phyloP scores from a whole-genome alignment of 495 filamentous ascomycete species.

The Aspergillus olivimuriae region DNA sequence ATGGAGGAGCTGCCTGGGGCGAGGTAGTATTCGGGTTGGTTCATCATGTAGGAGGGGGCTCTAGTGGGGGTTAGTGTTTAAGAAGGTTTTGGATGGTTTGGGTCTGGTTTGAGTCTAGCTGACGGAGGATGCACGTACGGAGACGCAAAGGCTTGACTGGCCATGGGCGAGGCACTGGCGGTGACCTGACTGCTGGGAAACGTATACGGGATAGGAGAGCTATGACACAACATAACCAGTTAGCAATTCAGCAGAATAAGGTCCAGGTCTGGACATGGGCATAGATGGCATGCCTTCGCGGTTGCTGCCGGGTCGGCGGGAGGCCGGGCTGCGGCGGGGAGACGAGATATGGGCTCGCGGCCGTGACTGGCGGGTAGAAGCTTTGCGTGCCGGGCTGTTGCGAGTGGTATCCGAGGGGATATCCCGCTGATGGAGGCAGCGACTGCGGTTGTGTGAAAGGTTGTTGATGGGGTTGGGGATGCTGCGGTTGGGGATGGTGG shows the following conservation, averaged over 20 bases:
- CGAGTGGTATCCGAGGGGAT: constrained; percentile 13
- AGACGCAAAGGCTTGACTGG: constrained; percentile 14
- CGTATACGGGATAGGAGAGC: constrained; percentile 17
- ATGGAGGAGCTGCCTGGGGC: too few relatives aligned
- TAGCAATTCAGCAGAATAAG: background rate
- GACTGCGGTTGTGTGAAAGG: constrained; percentile 15
- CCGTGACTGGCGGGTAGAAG: constrained; percentile 14
- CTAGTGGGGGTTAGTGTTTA: constrained; percentile 8
- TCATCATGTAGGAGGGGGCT: constrained; percentile 19
- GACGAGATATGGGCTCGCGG: constrained; percentile 19
- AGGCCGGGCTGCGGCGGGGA: constrained; percentile 9
- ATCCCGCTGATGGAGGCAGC: constrained; percentile 10
- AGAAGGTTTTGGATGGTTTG: too few relatives aligned
- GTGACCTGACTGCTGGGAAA: constrained; percentile 16
- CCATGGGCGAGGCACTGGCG: constrained; percentile 14
- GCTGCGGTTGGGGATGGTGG: too few relatives aligned
- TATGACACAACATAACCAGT: constrained; percentile 1
- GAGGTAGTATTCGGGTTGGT: constrained; percentile 26
- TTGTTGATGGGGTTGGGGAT: too few relatives aligned
- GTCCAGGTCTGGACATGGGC: background rate
- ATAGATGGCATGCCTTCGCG: constrained; percentile 14
- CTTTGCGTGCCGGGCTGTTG: constrained; percentile 11
- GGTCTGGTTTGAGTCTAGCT: background rate
- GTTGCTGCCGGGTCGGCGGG: constrained; percentile 14
- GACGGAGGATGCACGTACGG: constrained; percentile 7